Evolutionary conservation across 73 alveolate genomes (phyloP), one percentile per base, ranked within the genome.

Genomic region (Paramecium tetraurelia): DNA sequence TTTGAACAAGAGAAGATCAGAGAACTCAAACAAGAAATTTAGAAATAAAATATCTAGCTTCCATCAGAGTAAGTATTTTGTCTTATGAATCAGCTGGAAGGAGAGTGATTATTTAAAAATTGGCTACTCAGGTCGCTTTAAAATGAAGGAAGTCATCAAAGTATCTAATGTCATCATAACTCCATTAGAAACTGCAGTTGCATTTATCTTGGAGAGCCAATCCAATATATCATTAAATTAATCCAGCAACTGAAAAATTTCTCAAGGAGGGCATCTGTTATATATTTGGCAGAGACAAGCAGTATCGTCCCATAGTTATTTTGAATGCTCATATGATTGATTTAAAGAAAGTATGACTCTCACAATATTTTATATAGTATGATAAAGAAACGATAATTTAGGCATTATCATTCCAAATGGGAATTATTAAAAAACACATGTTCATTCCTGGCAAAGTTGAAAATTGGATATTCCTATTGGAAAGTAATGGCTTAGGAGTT

Each of bases 51-150:
- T 24, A 59, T 89, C 3, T 7, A 22, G 59, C 31, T 89, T 7
- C 92, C 94, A 44, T 38, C 71, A 44, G 94, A 83, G 94, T 89
- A 89, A 18, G 18, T 24, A 44, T 31, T 16, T 59, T 43, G 29
- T 44, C 16, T 44, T 22, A 31, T 40, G 7, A 12, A 24, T 43
- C 53, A 89, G 94, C 16, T 89, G 80, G 75, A 89, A 89, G 16
- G 94, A 89, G 41, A 89, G 94, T 44, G 87, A 83, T 83, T 89
- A 71, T 71, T 83, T 89, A 29, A 89, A 89, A 72, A 89, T 89
- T 50, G 75, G 86, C 4, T 59, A 89, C 20, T 70, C 94, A 10
- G 94, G 94, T 12, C 80, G 87, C 9, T 89, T 70, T 43, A 89
- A 89, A 48, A 89, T 89, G 94, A 68, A 89, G 36, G 87, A 89